Base-by-base conservation (phyloP, 495 filamentous ascomycete genomes). In the Glarea lozoyensis region DNA sequence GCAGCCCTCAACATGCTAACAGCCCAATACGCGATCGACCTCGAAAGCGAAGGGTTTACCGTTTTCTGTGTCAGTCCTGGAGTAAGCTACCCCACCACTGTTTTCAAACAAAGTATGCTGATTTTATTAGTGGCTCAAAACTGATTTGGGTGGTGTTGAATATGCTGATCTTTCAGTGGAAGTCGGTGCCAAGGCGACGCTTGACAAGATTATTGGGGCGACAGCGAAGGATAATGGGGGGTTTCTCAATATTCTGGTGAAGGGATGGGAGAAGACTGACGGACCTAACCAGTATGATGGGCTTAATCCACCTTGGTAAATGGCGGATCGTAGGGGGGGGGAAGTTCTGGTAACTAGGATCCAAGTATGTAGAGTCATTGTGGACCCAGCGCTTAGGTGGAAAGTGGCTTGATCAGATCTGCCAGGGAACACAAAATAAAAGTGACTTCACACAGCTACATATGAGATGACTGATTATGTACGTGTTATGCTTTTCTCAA, bases 91-190 rank as follows among this genome's bases (percentile, higher is more conserved):
- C 25, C 7, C 7, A 29, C 7, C 7, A 7, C 5, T 40, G 24
- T 52, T 17, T 21, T 19, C 3, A 30, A 21, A 10, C 22, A 49
- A 13, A 31, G 11, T n/a, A 13, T 20, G 19, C 38, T 46, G 49
- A 38, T 49, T 49, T 38, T 2, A 20, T 15, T 39, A 72, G 66
- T 75, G 70, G 70, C 43, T 74, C 3, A 61, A 63, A 42, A 74
- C 70, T 6, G 70, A 75, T 24, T 57, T 70, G 13, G 70, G 69
- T 10, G 57, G 62, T 11, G 31, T 42, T 6, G n/a, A n/a, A n/a
- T 29, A 53, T 10, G 70, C 72, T 10, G 68, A 76, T 56, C 56
- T 75, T 11, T 46, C 60, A 0, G 56, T 62, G 2, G 65, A 67
- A 15, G 50, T 45, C 4, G 70, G 70, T 4, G 68, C 63, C 1